Base-by-base conservation (phyloP, 805 yeast species). In the Cyberlindnera mississippiensis region DNA sequence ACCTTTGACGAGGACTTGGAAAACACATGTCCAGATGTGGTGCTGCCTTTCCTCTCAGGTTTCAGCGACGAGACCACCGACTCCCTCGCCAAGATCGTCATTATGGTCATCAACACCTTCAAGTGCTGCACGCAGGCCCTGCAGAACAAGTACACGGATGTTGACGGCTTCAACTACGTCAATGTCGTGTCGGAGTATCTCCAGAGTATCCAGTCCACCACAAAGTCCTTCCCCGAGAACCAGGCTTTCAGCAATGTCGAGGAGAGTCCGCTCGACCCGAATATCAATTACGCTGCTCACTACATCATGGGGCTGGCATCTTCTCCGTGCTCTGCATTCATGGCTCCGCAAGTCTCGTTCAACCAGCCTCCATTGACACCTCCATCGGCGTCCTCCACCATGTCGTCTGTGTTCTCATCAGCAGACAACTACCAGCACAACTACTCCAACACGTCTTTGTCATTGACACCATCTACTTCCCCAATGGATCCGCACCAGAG, bases 361-460 rank as follows among this genome's bases (percentile, higher is more conserved):
- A 44, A 51, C 8, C 33, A 31, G 4, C 33, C 45, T 36, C 59
- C 58, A 19, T 44, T 58, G 33, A 62, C 67, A 8, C 66, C 67
- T 14, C 66, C 66, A 11, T 57, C 66, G 10, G 51, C 63, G 11
- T 57, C 63, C 5, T 48, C 61, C n/a, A 51, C 61, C 1, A 38
- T 52, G 26, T 50, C 59, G 2, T 49, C 59, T 3, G 42, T 51
- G 3, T 51, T 51, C 34, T 48, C 52, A 31, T 48, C 52, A 6
- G 32, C 35, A 13, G 49, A 48, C 12, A 33, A 33, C 10, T 44
- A 36, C 34, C 42, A 41, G 5, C 20, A 34, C 24, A 40, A 42
- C 28, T 44, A 44, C 36, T 50, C 54, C n/a, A 26, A 41, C 33
- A 38, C 46, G 19, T 50, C 52, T 1, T 22, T 50, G 5, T 20